Percentiles rank a stretch among this genome's conserved stretches.
Evolutionary conservation across 441 rosid genomes (phyloP).

Genomic region (Brassica balearica): DNA sequence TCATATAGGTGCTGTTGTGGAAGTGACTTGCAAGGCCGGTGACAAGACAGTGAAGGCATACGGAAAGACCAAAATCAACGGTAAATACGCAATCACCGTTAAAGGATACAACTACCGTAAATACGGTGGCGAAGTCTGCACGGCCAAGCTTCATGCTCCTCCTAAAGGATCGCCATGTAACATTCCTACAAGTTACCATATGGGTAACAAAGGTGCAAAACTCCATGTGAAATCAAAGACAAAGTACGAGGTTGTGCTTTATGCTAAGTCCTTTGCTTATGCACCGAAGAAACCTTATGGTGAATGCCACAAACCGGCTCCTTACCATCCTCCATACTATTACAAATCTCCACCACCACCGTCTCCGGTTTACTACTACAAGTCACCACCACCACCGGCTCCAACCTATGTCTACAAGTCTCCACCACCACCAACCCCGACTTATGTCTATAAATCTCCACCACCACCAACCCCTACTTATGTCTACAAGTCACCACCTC

Average conservation of each 20-base stretch:
- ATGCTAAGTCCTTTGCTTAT: conserved; percentile 79
- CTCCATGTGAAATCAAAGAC: conserved; percentile 76
- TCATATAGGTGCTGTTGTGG: conserved; percentile 76
- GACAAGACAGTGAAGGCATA: conserved; percentile 67
- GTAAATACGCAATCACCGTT: conserved; percentile 73
- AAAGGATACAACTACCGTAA: conserved; percentile 72
- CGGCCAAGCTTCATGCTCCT: conserved; percentile 74
- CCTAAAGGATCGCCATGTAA: conserved; percentile 73
- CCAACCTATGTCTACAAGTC: conserved; percentile 25
- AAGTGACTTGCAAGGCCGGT: conserved; percentile 77
- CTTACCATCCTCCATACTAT: conserved; percentile 57
- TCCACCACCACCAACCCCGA: conserved; percentile 31
- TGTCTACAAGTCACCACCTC: conserved; percentile 41
- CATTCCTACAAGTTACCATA: conserved; percentile 63
- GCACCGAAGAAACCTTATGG: conserved; percentile 76
- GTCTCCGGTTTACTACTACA: conserved; percentile 39
- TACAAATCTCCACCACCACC: conserved; percentile 60
- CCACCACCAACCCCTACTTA: conserved; percentile 40
- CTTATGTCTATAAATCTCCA: conserved; percentile 51
- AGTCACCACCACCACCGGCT: conserved; percentile 43
- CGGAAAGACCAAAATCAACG: conserved; percentile 82
- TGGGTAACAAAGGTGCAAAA: conserved; percentile 70
- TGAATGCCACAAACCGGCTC: conserved; percentile 73
- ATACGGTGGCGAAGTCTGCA: conserved; percentile 73
- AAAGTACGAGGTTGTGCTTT: conserved; percentile 73